Conservation (phyloP, 2,329 filamentous ascomycete genomes). For the Penicillium sp. region DNA sequence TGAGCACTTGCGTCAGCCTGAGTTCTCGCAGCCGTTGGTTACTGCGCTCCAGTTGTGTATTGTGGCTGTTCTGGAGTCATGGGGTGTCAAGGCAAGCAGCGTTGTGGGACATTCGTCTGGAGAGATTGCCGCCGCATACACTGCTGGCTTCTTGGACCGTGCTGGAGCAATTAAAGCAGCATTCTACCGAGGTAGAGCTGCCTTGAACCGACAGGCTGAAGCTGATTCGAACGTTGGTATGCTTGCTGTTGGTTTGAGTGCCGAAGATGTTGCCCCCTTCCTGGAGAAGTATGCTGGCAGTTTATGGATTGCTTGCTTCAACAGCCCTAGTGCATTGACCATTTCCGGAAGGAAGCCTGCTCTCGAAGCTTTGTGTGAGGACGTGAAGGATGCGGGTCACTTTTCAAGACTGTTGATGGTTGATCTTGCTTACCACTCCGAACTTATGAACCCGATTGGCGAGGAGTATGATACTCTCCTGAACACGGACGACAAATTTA, state of each 20-base stretch:
- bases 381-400: constrained; percentile 16
- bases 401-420: constrained; percentile 22
- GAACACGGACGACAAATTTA: background rate
- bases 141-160: no score
- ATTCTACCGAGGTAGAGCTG: constrained; percentile 35
- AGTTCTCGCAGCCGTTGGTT: background rate
- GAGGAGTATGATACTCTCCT: constrained; percentile 19
- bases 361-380: constrained; percentile 18
- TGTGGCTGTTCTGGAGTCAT: background rate
- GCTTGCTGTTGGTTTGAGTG: constrained; percentile 19
- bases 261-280: constrained; percentile 4
- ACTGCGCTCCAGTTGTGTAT: background rate
- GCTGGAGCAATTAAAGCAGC: constrained; percentile 38
- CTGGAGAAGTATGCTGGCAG: constrained; percentile 11
- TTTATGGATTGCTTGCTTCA: constrained; percentile 33
- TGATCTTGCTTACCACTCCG: constrained; percentile 25
- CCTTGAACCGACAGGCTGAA: background rate
- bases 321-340: constrained; percentile 35
- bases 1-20: background rate
- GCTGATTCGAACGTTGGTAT: constrained; percentile 17
- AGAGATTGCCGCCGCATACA: background rate
- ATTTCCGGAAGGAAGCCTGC: constrained; percentile 29
- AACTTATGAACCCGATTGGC: constrained; percentile 26
- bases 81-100: background rate
- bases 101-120: constrained; percentile 1